Percentiles rank a stretch among this genome's conserved stretches.
Conservation (phyloP, 192 early-diverging fungal species). For the Coemansia sp. region DNA sequence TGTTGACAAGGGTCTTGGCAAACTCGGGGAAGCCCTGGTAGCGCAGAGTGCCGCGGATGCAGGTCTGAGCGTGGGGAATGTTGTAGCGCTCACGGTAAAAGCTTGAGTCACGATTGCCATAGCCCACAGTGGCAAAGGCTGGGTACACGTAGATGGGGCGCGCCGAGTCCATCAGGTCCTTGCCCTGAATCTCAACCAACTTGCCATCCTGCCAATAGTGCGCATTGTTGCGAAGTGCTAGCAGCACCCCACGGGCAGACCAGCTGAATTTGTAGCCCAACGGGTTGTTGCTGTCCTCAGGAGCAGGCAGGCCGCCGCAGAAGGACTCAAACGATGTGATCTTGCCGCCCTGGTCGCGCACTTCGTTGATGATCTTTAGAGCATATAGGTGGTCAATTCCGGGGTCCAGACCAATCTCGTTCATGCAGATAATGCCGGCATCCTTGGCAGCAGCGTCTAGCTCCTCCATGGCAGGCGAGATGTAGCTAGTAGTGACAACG, state of each 20-base stretch:
- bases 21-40: constrained; percentile 98
- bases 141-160: constrained; percentile 93
- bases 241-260: constrained; percentile 96
- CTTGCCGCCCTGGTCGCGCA: constrained; percentile 77
- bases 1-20: constrained; percentile 88
- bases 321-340: constrained; percentile 88
- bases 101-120: constrained; percentile 97
- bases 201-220: constrained; percentile 89
- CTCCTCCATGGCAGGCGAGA: constrained; percentile 91
- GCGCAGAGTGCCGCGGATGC: constrained; percentile 91
- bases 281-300: constrained; percentile 95
- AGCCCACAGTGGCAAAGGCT: constrained; percentile 92
- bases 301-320: constrained; percentile 98
- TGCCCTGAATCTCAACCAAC: constrained; percentile 76
- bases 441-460: constrained; percentile 81
- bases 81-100: constrained; percentile 91
- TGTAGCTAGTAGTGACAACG: constrained; percentile 95
- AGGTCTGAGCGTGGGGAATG: constrained; percentile 90
- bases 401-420: constrained; percentile 98
- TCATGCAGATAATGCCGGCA: constrained; percentile 88
- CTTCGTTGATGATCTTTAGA: constrained; percentile 88
- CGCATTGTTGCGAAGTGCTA: constrained; percentile 93
- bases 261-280: constrained; percentile 99
- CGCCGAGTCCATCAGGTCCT: constrained; percentile 87
- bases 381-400: constrained; percentile 96